These are phyloP conservation scores for Zarea fungicola DNA, from an alignment of 2,329 filamentous ascomycete genomes.

Conservation along the genomic window DNA sequence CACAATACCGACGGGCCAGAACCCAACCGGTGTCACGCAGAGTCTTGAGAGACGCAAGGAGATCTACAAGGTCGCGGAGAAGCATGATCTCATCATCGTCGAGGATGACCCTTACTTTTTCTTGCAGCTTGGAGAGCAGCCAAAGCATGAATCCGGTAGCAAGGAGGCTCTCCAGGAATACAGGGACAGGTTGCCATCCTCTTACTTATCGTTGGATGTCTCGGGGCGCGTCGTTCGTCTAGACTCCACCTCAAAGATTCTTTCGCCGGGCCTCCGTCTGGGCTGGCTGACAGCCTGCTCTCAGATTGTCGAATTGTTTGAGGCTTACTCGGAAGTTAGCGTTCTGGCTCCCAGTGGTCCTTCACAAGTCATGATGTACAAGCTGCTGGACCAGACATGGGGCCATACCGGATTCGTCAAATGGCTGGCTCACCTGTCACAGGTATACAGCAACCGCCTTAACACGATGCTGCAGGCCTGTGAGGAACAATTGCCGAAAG, in stretches of 20 bases:
- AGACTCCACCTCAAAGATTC: slow-evolving; percentile 83
- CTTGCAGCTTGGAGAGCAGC: slow-evolving; percentile 54
- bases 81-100: slow-evolving; percentile 74
- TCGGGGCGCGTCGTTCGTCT: slow-evolving; percentile 72
- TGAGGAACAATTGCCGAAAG: slow-evolving; percentile 62
- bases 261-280: slow-evolving; percentile 68
- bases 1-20: slow-evolving; percentile 67
- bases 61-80: slow-evolving; percentile 67
- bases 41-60: slow-evolving; percentile 56
- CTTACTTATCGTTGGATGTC: slow-evolving; percentile 29
- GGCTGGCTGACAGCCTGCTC: slow-evolving; percentile 81
- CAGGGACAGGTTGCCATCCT: slow-evolving; percentile 16
- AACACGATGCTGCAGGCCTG: slow-evolving; percentile 69
- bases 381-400: slow-evolving; percentile 83
- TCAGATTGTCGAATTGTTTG: slow-evolving; percentile 71
- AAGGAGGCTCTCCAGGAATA: slow-evolving; percentile 10
- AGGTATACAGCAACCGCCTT: slow-evolving; percentile 68
- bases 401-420: slow-evolving; percentile 80
- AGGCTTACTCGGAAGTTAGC: slow-evolving; percentile 68
- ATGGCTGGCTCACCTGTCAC: slow-evolving; percentile 73
- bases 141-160: not conserved
- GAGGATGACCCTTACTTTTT: slow-evolving; percentile 91
- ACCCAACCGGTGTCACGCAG: slow-evolving; percentile 78
- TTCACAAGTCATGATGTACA: slow-evolving; percentile 72
- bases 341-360: slow-evolving; percentile 76